Percentiles rank a stretch among this genome's conserved stretches.
These are phyloP conservation scores for Diplodia mutila DNA, from an alignment of 2,329 filamentous ascomycete genomes.

Conservation along the genomic window DNA sequence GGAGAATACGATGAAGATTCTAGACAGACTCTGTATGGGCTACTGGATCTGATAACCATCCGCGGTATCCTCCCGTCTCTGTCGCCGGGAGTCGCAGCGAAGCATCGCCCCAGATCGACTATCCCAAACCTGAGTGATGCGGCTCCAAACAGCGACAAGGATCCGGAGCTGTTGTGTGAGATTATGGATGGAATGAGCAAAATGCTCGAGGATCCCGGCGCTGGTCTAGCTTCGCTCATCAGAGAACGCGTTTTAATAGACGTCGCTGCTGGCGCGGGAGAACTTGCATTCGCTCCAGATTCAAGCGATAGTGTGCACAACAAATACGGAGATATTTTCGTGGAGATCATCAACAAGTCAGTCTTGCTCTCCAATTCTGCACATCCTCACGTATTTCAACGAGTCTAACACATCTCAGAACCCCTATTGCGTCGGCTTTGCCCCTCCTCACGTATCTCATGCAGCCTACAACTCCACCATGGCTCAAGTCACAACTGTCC, in stretches of 20 bases:
- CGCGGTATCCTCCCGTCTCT: slow-evolving; percentile 42
- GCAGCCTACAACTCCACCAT: slow-evolving; percentile 57
- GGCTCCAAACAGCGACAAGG: not conserved
- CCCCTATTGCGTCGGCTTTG: slow-evolving; percentile 60
- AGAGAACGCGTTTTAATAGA: slow-evolving; percentile 41
- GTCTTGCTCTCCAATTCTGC: not conserved
- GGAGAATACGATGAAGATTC: slow-evolving; percentile 45
- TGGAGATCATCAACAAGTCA: slow-evolving; percentile 27
- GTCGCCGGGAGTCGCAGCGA: slow-evolving; percentile 39
- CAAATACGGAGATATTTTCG: slow-evolving; percentile 32
- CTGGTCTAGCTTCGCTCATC: slow-evolving; percentile 42
- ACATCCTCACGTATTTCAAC: not conserved
- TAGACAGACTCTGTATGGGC: slow-evolving; percentile 42
- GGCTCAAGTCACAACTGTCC: slow-evolving; percentile 63
- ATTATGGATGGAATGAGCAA: slow-evolving; percentile 6
- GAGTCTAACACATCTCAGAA: slow-evolving; percentile 32
- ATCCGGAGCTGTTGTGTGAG: slow-evolving; percentile 2
- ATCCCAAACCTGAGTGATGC: slow-evolving; percentile 29
- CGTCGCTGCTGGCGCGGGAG: slow-evolving; percentile 39
- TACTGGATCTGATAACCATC: slow-evolving; percentile 41
- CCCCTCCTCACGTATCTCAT: slow-evolving; percentile 63
- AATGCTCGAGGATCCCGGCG: slow-evolving; percentile 1
- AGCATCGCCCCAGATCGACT: slow-evolving; percentile 41
- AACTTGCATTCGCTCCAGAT: slow-evolving; percentile 40
- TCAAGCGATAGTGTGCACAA: slow-evolving; percentile 19